Evolutionary conservation across 2,329 filamentous ascomycete species (phyloP), one percentile per base, ranked within the genome.

Genomic region (Paradendryphiella salina): DNA sequence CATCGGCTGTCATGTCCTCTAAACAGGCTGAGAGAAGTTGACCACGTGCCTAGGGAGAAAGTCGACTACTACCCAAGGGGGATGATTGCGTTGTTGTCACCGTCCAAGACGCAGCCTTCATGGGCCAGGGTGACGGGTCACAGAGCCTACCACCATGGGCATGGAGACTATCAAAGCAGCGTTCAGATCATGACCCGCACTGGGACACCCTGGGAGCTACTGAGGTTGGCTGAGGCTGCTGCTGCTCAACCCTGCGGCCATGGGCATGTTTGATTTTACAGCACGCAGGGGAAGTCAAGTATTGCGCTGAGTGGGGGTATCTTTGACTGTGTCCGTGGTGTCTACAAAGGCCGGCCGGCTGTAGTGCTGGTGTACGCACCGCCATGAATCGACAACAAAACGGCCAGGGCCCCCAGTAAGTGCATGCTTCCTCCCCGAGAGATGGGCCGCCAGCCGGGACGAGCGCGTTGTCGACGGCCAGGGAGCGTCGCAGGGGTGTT

Each of bases 311-410:
- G 61, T 66, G 63, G 61, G 63, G 61, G 63, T 64, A 65, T 63
- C 56, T 36, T 43, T 65, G 57, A 65, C 63, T 52, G 54, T 57
- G 55, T 44, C 59, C 51, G 59, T 64, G 52, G 33, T 60, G 63
- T 62, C 64, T 54, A 51, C 59, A 58, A 60, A 65, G 61, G 60
- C 60, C 56, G 43, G 45, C 43, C 56, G 52, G 56, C 60, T 57
- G 54, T 57, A 42, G 37, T 54, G 14, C 49, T 52, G 47, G 43
- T 21, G 14, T 21, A 29, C 57, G 59, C 60, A 63, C 61, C 61
- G 63, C 59, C 60, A 64, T 67, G 58, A 63, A 63, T 64, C 61
- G 60, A 46, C 57, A 46, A 57, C 64, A 43, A 56, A 60, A 60
- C 57, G 58, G 56, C 63, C 65, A 64, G 64, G 66, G 58, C 50